Percentiles rank a stretch among this genome's conserved stretches.
Evolutionary conservation across 2,329 filamentous ascomycete genomes (phyloP).

Genomic region (Parafenestella ontariensis): DNA sequence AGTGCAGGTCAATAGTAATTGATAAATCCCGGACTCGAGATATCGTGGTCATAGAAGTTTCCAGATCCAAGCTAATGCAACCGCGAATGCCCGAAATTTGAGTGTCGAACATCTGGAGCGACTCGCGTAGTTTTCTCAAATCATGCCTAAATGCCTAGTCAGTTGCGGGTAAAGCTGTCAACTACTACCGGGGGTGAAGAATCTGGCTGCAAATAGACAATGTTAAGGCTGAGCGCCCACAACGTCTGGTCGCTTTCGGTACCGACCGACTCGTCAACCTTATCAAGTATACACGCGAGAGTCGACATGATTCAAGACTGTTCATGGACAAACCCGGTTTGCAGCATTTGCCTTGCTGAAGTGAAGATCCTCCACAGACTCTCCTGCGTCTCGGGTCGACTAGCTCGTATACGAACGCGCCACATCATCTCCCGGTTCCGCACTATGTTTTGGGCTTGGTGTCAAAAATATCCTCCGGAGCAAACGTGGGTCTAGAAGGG

Average conservation of each 20-base stretch:
- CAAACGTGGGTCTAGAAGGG: neutral
- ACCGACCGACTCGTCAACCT: neutral
- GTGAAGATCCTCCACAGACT: conserved; percentile 4
- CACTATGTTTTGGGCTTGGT: neutral
- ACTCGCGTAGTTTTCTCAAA: neutral
- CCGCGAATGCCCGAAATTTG: neutral
- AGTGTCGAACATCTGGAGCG: neutral
- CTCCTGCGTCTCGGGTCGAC: conserved; percentile 2
- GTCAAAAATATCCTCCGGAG: neutral
- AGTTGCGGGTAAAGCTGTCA: neutral
- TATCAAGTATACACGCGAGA: neutral
- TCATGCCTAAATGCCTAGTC: neutral
- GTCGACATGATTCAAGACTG: neutral
- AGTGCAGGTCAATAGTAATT: neutral
- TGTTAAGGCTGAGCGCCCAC: neutral
- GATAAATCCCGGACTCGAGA: neutral
- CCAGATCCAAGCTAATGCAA: neutral
- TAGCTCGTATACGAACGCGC: neutral
- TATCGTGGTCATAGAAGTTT: neutral
- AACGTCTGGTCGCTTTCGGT: neutral
- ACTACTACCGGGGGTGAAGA: neutral
- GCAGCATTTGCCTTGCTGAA: neutral
- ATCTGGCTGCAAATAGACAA: neutral
- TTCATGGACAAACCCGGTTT: too few species aligned
- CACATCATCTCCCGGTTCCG: conserved; percentile 5